Percentiles rank a stretch among this genome's conserved stretches.
Evolutionary conservation across 2,329 filamentous ascomycete species (phyloP).

Genomic region (Aspergillus niger): DNA sequence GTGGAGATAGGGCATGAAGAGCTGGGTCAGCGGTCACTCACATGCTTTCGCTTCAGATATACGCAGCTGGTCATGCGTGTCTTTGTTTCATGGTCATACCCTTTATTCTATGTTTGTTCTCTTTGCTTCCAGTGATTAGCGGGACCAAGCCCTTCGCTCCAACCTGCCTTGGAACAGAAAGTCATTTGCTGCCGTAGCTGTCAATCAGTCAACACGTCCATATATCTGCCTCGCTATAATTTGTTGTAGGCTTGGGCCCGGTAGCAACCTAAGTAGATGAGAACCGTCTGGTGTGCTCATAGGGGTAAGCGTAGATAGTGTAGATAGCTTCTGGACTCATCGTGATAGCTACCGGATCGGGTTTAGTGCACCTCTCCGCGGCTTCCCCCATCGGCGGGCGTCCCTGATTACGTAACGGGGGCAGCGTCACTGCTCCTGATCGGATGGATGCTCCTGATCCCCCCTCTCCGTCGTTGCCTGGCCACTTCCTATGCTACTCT

Average conservation of each 20-base stretch:
- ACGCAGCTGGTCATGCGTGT: slow-evolving; percentile 27
- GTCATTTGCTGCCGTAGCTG: not conserved
- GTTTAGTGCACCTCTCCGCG: not conserved
- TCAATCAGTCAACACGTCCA: not conserved
- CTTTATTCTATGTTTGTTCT: slow-evolving; percentile 7
- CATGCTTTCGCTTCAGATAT: slow-evolving; percentile 14
- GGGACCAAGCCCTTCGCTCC: slow-evolving; percentile 4
- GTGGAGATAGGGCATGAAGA: not conserved
- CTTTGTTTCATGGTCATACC: slow-evolving; percentile 13
- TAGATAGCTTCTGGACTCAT: not conserved
- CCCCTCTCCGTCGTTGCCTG: slow-evolving; percentile 18
- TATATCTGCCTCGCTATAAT: not conserved
- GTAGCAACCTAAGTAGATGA: too few species aligned
- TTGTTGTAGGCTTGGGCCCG: too few species aligned
- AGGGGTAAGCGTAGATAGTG: not conserved
- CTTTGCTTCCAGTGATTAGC: slow-evolving; percentile 13
- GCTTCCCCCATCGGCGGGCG: slow-evolving; percentile 13
- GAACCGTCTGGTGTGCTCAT: too few species aligned
- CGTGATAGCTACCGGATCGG: not conserved
- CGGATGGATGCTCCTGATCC: slow-evolving; percentile 20
- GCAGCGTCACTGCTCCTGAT: slow-evolving; percentile 35
- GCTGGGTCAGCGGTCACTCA: not conserved
- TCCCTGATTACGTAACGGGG: slow-evolving; percentile 25
- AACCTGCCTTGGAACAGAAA: not conserved
- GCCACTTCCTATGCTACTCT: slow-evolving; percentile 25